Evolutionary conservation across 345 rosid species (phyloP), one percentile per base, ranked within the genome.

Genomic region (Heritiera littoralis): DNA sequence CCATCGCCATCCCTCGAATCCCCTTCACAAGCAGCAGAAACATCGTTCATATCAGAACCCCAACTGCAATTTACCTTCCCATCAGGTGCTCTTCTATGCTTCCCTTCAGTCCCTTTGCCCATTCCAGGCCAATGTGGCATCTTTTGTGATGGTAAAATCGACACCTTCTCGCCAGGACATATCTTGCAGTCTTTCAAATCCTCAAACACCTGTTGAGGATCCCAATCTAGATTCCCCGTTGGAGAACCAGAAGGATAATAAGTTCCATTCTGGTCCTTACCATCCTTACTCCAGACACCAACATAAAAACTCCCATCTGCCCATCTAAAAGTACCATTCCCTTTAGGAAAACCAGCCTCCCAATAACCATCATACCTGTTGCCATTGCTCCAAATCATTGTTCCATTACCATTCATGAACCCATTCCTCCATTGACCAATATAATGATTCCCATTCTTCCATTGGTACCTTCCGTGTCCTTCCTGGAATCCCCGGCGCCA

Each of bases 381-480:
- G 55, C 96, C 97, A 64, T 89, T 85, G 20, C 78, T 79, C 98
- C 99, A 95, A 0, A 86, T 84, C 67, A 95, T 92, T 46, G 77
- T 81, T 14, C 99, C 98, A 51, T 87, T 89, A 3, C 98, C 97
- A 65, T 28, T 86, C 30, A 95, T 88, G 0, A 66, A 67, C 9
- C 99, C 97, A 65, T 89, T 90, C 84, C 82, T 93, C 98, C 97
- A 95, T 70, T 92, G 92, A 0, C 98, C 98, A 51, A 76, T 52
- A 56, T 93, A 95, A 77, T 80, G 64, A 20, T 89, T 85, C 15
- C 88, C 91, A 48, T 89, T 85, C 56, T 77, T 70, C 98, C 99
- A 95, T 75, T 85, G 87, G 74, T 93, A 95, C 76, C 82, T 89
- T 17, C 99, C 99, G 4, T 84, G 86, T 20, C 99, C 96, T 69